Percentiles rank a stretch among this genome's conserved stretches.
phyloP scores from a whole-genome alignment of 306 rosid species.

The Hylodesmum podocarpum region DNA sequence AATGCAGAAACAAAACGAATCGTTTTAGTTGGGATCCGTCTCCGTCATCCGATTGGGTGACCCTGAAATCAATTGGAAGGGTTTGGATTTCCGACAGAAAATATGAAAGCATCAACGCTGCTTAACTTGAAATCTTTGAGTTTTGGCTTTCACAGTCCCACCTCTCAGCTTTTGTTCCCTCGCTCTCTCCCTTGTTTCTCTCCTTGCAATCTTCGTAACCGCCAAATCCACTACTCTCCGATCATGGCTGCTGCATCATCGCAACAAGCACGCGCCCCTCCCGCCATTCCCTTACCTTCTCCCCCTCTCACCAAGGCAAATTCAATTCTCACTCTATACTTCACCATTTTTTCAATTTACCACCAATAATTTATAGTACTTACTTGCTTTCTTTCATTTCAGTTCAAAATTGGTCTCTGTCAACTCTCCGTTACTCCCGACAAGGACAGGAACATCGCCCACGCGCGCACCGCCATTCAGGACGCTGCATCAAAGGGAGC shows the following conservation, averaged over 20 bases:
- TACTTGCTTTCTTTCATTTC: slow-evolving; percentile 3
- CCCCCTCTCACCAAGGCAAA: slow-evolving; percentile 74
- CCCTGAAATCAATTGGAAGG: not conserved
- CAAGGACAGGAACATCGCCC: slow-evolving; percentile 75
- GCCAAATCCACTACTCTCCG: slow-evolving; percentile 25
- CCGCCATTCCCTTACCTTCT: slow-evolving; percentile 62
- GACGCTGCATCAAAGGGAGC: slow-evolving; percentile 86
- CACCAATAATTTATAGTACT: too few species aligned
- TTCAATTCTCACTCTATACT: not conserved
- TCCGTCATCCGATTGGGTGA: not conserved
- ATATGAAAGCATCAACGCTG: slow-evolving; percentile 59
- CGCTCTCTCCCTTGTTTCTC: not conserved
- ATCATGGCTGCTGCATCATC: slow-evolving; percentile 70
- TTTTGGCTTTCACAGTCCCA: slow-evolving; percentile 28
- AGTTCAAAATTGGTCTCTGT: slow-evolving; percentile 88
- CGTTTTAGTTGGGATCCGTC: not conserved
- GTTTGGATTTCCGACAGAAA: not conserved
- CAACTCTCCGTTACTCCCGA: slow-evolving; percentile 81
- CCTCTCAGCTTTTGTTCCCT: not conserved
- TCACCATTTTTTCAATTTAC: not conserved
- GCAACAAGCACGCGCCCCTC: slow-evolving; percentile 73
- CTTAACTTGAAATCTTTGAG: slow-evolving; percentile 39
- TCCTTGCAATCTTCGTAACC: slow-evolving; percentile 8
- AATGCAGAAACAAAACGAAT: not conserved
- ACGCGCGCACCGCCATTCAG: slow-evolving; percentile 74